phyloP scores from a whole-genome alignment of 2,329 filamentous ascomycete species.

The Graphilbum ipis-grandicollis region DNA sequence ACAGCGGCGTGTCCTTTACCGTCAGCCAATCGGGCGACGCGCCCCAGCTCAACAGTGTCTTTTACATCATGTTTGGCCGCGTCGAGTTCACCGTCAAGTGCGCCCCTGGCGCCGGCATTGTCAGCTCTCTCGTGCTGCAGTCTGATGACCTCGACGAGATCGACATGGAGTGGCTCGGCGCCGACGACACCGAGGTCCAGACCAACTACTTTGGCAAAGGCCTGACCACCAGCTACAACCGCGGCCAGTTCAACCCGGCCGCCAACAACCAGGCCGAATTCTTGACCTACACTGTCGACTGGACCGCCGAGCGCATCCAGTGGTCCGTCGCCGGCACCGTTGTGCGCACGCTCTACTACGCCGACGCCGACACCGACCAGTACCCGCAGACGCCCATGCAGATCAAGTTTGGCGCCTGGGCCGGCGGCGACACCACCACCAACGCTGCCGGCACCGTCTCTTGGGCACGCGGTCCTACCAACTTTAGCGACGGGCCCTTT shows the following conservation, averaged over 20 bases:
- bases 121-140: conserved; percentile 80
- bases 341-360: conserved; percentile 56
- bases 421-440: conserved; percentile 59
- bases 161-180: conserved; percentile 91
- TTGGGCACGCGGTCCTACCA: conserved; percentile 75
- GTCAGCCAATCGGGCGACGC: conserved; percentile 64
- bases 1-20: conserved; percentile 66
- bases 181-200: conserved; percentile 62
- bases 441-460: conserved; percentile 70
- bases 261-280: conserved; percentile 55
- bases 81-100: conserved; percentile 75
- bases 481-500: conserved; percentile 73
- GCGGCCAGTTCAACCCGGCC: conserved; percentile 62
- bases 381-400: conserved; percentile 96
- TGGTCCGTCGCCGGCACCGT: conserved; percentile 71
- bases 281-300: conserved; percentile 81
- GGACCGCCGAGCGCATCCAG: conserved; percentile 69
- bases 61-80: conserved; percentile 98
- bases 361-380: conserved; percentile 49
- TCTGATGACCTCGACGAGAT: conserved; percentile 92
- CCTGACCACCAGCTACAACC: conserved; percentile 67
- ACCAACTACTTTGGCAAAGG: conserved; percentile 97
- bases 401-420: conserved; percentile 82
- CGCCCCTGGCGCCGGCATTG: conserved; percentile 77
- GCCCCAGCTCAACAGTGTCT: conserved; percentile 72